Percentiles rank a stretch among this genome's conserved stretches.
Conservation (phyloP, 2,329 filamentous ascomycete species). For the Sporothrix curviconia region DNA sequence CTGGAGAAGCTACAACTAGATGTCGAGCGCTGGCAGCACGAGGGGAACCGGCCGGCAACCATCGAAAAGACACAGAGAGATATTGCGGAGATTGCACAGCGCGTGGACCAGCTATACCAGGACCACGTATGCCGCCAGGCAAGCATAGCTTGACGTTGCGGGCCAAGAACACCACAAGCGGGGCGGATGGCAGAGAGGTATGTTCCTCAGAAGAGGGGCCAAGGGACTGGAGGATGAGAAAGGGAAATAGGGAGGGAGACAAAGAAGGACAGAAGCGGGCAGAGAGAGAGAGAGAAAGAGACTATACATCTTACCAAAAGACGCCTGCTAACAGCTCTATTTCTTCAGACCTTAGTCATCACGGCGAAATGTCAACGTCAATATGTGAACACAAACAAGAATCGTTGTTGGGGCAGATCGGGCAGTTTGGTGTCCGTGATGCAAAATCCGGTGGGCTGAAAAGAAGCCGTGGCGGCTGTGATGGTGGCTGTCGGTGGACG, state of each 20-base stretch:
- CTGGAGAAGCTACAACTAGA: conserved; percentile 68
- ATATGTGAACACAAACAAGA: too few relatives aligned
- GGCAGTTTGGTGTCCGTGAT: neutral
- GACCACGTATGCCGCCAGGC: conserved; percentile 34
- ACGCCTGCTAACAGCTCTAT: neutral
- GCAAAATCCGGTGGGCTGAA: neutral
- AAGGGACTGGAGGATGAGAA: too few relatives aligned
- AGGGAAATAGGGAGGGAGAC: neutral
- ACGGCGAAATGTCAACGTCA: too few relatives aligned
- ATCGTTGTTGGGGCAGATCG: neutral
- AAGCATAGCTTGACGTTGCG: conserved; percentile 34
- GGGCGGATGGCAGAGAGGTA: neutral
- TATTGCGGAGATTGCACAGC: conserved; percentile 57
- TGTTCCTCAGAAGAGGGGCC: too few relatives aligned
- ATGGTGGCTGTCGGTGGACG: neutral
- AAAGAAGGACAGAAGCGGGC: neutral
- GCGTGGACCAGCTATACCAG: conserved; percentile 45
- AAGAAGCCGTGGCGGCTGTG: neutral
- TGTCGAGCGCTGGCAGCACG: conserved; percentile 68
- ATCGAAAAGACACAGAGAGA: conserved; percentile 66
- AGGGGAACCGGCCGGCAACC: conserved; percentile 66
- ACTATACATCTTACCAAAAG: neutral
- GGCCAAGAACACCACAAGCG: neutral
- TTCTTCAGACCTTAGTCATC: neutral
- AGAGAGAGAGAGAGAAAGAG: neutral